These are phyloP conservation scores for Mycena belliarum DNA, from an alignment of 768 basidiomycete genomes.

Conservation along the genomic window DNA sequence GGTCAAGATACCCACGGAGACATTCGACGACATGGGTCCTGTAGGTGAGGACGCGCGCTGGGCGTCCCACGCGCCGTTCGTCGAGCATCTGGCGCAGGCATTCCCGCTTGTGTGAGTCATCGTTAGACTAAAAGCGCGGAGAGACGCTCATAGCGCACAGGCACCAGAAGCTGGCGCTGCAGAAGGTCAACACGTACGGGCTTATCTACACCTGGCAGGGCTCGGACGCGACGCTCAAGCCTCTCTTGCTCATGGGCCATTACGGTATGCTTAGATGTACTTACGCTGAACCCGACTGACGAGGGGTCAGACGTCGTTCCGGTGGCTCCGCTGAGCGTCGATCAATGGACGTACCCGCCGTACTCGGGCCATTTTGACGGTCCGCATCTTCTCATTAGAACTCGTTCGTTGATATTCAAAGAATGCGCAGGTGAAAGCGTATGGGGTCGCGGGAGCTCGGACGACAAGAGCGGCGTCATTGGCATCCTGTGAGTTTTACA, in stretches of 20 bases:
- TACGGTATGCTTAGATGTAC: constrained; percentile 37
- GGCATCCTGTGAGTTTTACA: constrained; percentile 63
- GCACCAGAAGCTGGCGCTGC: constrained; percentile 1
- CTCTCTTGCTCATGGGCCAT: constrained; percentile 53
- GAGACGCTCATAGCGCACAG: background rate
- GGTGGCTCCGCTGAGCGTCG: constrained; percentile 54
- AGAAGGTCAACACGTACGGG: constrained; percentile 59
- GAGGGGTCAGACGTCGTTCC: constrained; percentile 61
- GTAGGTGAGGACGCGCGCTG: constrained; percentile 50
- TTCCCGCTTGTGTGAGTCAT: constrained; percentile 54
- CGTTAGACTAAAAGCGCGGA: background rate
- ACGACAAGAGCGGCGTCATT: constrained; percentile 75
- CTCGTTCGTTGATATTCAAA: no score
- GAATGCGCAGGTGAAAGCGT: constrained; percentile 54
- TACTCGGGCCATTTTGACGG: constrained; percentile 67
- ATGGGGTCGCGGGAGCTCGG: constrained; percentile 75
- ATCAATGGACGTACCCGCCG: constrained; percentile 61
- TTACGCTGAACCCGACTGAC: background rate
- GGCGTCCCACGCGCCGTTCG: constrained; percentile 37
- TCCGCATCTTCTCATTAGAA: constrained; percentile 11
- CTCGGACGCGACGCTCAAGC: constrained; percentile 49
- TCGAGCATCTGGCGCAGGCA: constrained; percentile 39
- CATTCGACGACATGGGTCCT: constrained; percentile 47
- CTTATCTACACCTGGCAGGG: constrained; percentile 66
- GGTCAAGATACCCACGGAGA: constrained; percentile 43